Conservation (phyloP, 192 early-diverging fungal genomes). For the Coemansia sp. region DNA sequence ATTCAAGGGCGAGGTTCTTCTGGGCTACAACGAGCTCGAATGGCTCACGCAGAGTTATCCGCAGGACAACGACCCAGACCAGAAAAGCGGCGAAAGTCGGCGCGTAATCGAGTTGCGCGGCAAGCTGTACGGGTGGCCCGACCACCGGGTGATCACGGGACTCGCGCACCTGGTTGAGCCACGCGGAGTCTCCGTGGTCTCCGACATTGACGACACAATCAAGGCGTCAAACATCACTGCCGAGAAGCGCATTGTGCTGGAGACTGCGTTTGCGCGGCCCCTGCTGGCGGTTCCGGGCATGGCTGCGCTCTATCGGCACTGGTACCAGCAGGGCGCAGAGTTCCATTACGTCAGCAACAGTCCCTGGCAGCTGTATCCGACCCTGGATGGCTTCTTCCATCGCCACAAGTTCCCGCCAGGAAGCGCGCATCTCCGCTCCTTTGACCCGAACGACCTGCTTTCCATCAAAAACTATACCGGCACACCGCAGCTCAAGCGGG, state of each 20-base stretch:
- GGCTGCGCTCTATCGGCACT: slow-evolving; percentile 68
- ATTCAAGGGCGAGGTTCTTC: slow-evolving; percentile 51
- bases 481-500: slow-evolving; percentile 57
- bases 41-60: slow-evolving; percentile 50
- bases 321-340: slow-evolving; percentile 62
- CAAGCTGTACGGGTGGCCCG: slow-evolving; percentile 27
- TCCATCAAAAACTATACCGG: slow-evolving; percentile 59
- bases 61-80: background rate
- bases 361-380: slow-evolving; percentile 79
- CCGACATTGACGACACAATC: slow-evolving; percentile 92
- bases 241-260: slow-evolving; percentile 67
- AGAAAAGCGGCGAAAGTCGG: background rate
- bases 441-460: slow-evolving; percentile 61
- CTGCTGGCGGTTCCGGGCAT: slow-evolving; percentile 73
- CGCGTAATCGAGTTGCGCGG: slow-evolving; percentile 43
- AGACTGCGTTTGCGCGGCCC: slow-evolving; percentile 56
- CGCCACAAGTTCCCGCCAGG: slow-evolving; percentile 76
- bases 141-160: slow-evolving; percentile 12
- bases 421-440: slow-evolving; percentile 68
- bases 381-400: slow-evolving; percentile 68
- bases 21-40: slow-evolving; percentile 53
- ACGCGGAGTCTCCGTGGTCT: slow-evolving; percentile 75
- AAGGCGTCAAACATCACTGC: slow-evolving; percentile 74
- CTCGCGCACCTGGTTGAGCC: slow-evolving; percentile 56
- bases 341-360: slow-evolving; percentile 89